Base-by-base conservation (phyloP, 2,329 filamentous ascomycete genomes). In the Arthroderma sp. region DNA sequence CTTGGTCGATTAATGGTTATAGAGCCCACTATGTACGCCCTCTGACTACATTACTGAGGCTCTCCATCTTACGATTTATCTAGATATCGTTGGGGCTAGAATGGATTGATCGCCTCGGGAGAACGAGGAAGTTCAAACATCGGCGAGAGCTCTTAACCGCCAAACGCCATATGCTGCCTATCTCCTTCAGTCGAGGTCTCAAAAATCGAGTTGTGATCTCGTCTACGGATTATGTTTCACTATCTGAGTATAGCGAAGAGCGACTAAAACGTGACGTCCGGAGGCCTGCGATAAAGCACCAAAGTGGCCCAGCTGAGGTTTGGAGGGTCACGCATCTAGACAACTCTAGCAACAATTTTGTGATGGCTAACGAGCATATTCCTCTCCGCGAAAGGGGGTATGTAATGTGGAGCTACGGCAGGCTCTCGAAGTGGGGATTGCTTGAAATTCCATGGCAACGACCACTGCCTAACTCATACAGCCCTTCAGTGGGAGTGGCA, bases 371-470 rank as follows among this genome's bases (percentile, higher is more conserved):
- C 19, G 23, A 28, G 2, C 57, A 47, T 25, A 23, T 59, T 9
- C 39, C 49, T 23, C 55, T 59, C 39, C 49, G 58, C 19, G 28
- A 41, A 57, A 47, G 47, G 47, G 58, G 58, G 25, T 59, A 59
- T 33, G 58, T 59, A 8, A 54, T 60, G 58, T 60, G 58, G 55
- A 51, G 56, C 54, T 43, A 35, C 28, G 33, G 33, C 4, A 57
- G 58, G 19, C 56, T 58, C 13, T 25, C 51, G 8, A 38, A 49
- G 7, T 60, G 52, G 58, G 58, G 58, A 7, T n/a, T 60, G 21
- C 49, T 59, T 28, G 7, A 41, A 35, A 55, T 13, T 17, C 41
- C 41, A 11, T 47, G 41, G 41, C 41, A 7, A 13, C 41, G 7
- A 5, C 41, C 8, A 11, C 41, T 11, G 5, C 9, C 11, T 13